A percentile compares a stretch with the other conserved stretches of the same genome.
Conservation (phyloP, 2,329 filamentous ascomycete genomes). For the Conoideocrella luteorostrata region DNA sequence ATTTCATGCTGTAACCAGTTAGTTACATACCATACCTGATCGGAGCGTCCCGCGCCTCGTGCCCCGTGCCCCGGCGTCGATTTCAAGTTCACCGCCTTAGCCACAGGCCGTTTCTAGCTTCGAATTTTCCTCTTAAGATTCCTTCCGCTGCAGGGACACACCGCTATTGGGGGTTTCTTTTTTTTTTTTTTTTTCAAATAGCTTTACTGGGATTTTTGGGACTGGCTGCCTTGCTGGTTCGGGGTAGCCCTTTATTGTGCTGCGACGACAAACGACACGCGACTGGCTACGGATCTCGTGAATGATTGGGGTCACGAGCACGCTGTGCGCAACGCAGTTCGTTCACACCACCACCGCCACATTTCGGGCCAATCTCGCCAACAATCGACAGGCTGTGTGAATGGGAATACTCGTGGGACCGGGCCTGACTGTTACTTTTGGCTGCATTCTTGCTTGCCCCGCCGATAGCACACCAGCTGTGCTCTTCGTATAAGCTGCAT, state of each 20-base stretch:
- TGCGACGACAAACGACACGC: too few relatives aligned
- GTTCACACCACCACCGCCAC: neutral
- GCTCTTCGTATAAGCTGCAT: too few relatives aligned
- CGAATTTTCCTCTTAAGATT: too few relatives aligned
- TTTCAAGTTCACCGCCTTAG: conserved; percentile 1
- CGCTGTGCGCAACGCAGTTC: neutral
- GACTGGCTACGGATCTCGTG: neutral
- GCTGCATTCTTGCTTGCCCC: too few relatives aligned
- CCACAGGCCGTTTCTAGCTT: too few relatives aligned
- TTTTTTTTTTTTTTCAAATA: neutral
- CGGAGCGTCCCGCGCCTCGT: neutral
- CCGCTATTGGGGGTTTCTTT: neutral
- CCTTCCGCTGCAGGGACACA: neutral
- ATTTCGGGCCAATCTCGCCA: neutral
- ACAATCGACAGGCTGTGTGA: too few relatives aligned
- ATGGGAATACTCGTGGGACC: neutral
- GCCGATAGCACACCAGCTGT: neutral
- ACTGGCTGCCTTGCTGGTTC: neutral
- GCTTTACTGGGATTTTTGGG: too few relatives aligned
- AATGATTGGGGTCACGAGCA: conserved; percentile 6
- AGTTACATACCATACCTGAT: too few relatives aligned
- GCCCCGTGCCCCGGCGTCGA: too few relatives aligned
- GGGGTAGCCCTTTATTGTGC: neutral
- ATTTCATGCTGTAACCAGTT: too few relatives aligned
- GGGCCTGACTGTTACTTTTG: too few relatives aligned